A percentile compares a stretch with the other conserved stretches of the same genome.
Evolutionary conservation across 139 green algal species (phyloP).

Genomic region (Volvox africanus): DNA sequence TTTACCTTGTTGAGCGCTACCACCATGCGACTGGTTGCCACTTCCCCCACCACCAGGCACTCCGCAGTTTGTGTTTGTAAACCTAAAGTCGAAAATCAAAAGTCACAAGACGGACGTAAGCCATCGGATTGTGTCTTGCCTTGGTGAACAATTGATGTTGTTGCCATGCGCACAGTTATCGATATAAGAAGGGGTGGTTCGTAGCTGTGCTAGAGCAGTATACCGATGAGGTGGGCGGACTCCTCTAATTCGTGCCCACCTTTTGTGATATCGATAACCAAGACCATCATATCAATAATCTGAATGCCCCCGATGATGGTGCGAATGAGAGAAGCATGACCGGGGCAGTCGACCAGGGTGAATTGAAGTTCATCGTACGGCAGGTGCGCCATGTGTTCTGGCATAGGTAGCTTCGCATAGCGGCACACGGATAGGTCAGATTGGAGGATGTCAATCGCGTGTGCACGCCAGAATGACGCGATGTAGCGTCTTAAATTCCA

Average conservation of each 20-base stretch:
- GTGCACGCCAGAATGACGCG: too few relatives aligned
- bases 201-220: too few relatives aligned
- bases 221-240: too few relatives aligned
- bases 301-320: conserved; percentile 96
- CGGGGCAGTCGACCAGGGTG: conserved; percentile 98
- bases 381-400: conserved; percentile 56
- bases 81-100: conserved; percentile 47
- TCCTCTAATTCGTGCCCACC: conserved; percentile 53
- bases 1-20: conserved; percentile 93
- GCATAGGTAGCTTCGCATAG: conserved; percentile 58
- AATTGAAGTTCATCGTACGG: conserved; percentile 80
- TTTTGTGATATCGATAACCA: conserved; percentile 96
- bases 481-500: too few relatives aligned
- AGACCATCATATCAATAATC: conserved; percentile 97
- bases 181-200: too few relatives aligned
- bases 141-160: too few relatives aligned
- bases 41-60: conserved; percentile 93
- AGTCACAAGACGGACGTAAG: too few relatives aligned
- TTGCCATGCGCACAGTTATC: too few relatives aligned
- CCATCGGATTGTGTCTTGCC: too few relatives aligned
- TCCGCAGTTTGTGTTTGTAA: conserved; percentile 94
- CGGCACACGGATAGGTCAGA: too few relatives aligned
- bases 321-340: conserved; percentile 95
- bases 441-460: too few relatives aligned
- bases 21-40: conserved; percentile 84